A percentile compares a stretch with the other conserved stretches of the same genome.
Evolutionary conservation across 164 flowering plant species (phyloP).

Genomic region (Tetracentron sinense): DNA sequence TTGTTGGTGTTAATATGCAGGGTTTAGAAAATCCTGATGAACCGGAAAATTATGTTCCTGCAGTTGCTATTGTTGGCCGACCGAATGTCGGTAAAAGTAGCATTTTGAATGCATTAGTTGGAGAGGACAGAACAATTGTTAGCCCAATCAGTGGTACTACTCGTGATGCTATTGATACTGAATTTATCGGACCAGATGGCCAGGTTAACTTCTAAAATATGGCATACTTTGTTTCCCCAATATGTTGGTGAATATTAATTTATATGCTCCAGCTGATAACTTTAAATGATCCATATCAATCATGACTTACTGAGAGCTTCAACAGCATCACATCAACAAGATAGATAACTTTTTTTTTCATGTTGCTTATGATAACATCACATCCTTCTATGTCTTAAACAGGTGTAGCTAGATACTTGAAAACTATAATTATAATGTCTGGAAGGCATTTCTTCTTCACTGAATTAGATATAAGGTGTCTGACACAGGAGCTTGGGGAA

Average conservation of each 20-base stretch:
- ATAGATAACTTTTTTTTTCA: too few relatives aligned
- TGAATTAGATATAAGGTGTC: too few relatives aligned
- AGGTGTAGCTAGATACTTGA: too few relatives aligned
- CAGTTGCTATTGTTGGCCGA: constrained; percentile 92
- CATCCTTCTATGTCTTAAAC: too few relatives aligned
- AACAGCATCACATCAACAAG: too few relatives aligned
- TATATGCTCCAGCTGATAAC: not conserved
- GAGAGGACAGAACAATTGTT: constrained; percentile 93
- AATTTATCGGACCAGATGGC: constrained; percentile 78
- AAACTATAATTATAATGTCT: too few relatives aligned
- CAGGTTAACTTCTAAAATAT: constrained; percentile 43
- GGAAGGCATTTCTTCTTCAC: too few relatives aligned
- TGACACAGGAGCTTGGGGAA: too few relatives aligned
- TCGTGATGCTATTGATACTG: constrained; percentile 98
- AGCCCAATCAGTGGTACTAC: constrained; percentile 98
- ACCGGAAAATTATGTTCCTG: constrained; percentile 61
- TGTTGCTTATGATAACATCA: too few relatives aligned
- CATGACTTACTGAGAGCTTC: too few relatives aligned
- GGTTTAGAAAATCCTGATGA: constrained; percentile 37
- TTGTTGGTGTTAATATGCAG: constrained; percentile 23
- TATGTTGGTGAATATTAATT: not conserved
- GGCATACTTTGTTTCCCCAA: not conserved
- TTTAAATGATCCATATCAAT: not conserved
- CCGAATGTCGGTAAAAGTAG: constrained; percentile 99
- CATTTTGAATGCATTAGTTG: constrained; percentile 89